Base-by-base conservation (phyloP, 495 filamentous ascomycete genomes). In the Daldinia concentrica region DNA sequence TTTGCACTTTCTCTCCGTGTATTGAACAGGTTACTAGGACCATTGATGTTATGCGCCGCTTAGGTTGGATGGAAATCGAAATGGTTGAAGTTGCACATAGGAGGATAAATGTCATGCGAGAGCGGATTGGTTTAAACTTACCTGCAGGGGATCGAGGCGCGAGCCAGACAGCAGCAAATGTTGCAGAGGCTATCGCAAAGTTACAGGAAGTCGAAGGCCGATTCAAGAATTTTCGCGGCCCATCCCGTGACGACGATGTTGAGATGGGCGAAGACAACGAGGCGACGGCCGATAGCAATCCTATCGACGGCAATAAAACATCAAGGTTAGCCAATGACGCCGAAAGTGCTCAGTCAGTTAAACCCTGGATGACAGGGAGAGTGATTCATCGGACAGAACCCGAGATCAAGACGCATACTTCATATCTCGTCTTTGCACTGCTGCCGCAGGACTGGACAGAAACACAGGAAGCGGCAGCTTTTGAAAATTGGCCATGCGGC, bases 1-100 rank as follows among this genome's bases (percentile, higher is more conserved):
- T 99, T 66, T 99, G 95, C 80, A 95, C 94, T 2, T 99, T 99
- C 82, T 94, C 91, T 7, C 95, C 95, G 0, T 99, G 95, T 78
- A 94, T 99, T 73, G 95, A 99, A 80, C 95, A 99, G 79, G 94
- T 94, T 8, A 91, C 91, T 32, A 86, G 88, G 39, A 98, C 96
- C 0, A 88, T 97, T 57, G 88, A 91, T 45, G 83, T 86, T 1
- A 86, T 99, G 75, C 90, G 94, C 43, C 84, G 89, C 30, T 81
- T 92, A 3, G 91, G 91, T 63, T 99, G 95, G 96, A 83, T 94
- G n/a, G 88, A 92, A 48, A 94, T 98, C 72, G 87, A 90, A 45
- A 97, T 97, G 93, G 90, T 93, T 4, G 95, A 98, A 79, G 84
- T 98, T 11, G 82, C 87, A 3, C 87, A 97, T 68, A 84, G 86